Evolutionary conservation across 495 filamentous ascomycete genomes (phyloP).

Genomic region (Aspergillus carlsbadensis): DNA sequence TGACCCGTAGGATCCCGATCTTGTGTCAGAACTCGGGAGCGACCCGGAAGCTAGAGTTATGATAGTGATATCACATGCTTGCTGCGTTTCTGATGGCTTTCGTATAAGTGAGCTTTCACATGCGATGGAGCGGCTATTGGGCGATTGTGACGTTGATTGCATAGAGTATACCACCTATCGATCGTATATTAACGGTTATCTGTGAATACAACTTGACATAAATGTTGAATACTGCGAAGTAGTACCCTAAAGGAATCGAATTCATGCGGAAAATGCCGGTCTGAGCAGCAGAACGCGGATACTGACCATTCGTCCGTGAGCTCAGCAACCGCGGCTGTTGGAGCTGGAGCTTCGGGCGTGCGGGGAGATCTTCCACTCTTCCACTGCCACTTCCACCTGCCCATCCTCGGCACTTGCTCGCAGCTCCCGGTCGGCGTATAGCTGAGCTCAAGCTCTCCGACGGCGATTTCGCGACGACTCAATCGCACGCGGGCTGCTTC

Average conservation of each 20-base stretch:
- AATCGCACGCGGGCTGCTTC: not conserved
- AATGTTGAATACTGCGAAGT: too few species aligned
- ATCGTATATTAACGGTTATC: too few species aligned
- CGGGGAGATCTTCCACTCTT: constrained; percentile 17
- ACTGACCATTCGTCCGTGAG: not conserved
- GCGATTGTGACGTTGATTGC: not conserved
- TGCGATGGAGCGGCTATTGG: constrained; percentile 3
- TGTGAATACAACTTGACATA: too few species aligned
- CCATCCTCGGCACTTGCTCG: constrained; percentile 15
- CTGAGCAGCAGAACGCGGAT: not conserved
- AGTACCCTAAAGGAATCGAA: too few species aligned
- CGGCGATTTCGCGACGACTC: not conserved
- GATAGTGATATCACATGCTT: constrained; percentile 14
- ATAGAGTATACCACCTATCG: not conserved
- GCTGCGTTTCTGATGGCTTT: not conserved
- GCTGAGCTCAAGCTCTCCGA: not conserved
- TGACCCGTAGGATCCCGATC: constrained; percentile 15
- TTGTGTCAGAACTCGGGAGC: constrained; percentile 1
- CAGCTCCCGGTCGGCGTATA: not conserved
- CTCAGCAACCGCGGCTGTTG: constrained; percentile 18
- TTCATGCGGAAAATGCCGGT: too few species aligned
- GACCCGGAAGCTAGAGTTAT: constrained; percentile 6
- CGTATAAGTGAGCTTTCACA: constrained; percentile 5
- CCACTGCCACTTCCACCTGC: too few species aligned
- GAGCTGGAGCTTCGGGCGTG: constrained; percentile 19